Evolutionary conservation across 495 filamentous ascomycete genomes (phyloP).

Genomic region (Neurospora sp.): DNA sequence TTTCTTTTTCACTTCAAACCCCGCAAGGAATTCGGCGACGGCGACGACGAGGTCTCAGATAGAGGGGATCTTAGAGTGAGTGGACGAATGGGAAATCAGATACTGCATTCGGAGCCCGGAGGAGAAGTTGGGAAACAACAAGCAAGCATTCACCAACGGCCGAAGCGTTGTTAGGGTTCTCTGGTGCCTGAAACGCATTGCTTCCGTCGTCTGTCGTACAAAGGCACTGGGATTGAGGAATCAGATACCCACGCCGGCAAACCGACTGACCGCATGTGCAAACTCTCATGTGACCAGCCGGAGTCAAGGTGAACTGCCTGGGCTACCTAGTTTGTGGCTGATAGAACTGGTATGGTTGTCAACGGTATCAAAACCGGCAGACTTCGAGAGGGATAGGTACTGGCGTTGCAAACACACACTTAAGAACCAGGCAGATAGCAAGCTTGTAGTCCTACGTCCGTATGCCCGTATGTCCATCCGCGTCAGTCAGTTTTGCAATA

Average conservation of each 20-base stretch:
- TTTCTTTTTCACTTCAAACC: too few relatives aligned
- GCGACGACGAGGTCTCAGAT: too few relatives aligned
- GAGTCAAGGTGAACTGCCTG: neutral
- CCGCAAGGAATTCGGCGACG: too few relatives aligned
- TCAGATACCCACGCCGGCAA: neutral
- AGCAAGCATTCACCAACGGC: too few relatives aligned
- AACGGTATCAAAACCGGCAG: too few relatives aligned
- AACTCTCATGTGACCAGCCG: neutral
- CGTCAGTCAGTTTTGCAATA: neutral
- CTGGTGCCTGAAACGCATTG: neutral
- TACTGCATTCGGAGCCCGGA: too few relatives aligned
- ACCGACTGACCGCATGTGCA: neutral
- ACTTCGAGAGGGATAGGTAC: neutral
- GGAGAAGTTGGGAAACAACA: too few relatives aligned
- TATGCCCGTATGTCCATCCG: neutral
- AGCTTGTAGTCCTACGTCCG: neutral
- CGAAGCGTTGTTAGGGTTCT: neutral
- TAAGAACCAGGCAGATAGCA: neutral
- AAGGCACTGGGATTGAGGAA: neutral
- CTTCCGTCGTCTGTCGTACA: neutral
- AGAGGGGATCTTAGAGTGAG: too few relatives aligned
- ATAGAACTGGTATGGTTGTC: too few relatives aligned
- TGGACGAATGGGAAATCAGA: neutral
- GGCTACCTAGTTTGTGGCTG: too few relatives aligned
- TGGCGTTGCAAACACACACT: neutral